Conservation (phyloP, 2,329 filamentous ascomycete genomes). For the Penicillium sp. region DNA sequence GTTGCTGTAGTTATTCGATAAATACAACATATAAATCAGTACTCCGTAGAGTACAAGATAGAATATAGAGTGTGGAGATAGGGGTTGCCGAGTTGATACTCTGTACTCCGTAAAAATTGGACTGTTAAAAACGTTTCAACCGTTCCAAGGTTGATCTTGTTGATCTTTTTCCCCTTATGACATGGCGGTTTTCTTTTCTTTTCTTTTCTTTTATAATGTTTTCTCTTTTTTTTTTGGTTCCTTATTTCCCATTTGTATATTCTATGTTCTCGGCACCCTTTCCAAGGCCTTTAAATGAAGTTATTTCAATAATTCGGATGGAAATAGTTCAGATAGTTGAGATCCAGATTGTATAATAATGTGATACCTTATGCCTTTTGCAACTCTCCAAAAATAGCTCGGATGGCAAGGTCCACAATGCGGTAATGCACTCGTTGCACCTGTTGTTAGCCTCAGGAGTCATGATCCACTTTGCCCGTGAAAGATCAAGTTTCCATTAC, state of each 20-base stretch:
- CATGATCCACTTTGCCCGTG: slow-evolving; percentile 14
- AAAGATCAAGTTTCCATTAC: slow-evolving; percentile 14
- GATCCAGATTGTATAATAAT: background rate
- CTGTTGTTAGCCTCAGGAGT: slow-evolving; percentile 4
- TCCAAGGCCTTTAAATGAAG: background rate
- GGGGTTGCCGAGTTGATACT: background rate
- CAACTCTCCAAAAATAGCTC: slow-evolving; percentile 14
- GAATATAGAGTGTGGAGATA: background rate
- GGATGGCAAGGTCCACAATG: slow-evolving; percentile 13
- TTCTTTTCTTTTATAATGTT: too few species aligned
- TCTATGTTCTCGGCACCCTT: background rate
- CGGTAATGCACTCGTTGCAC: slow-evolving; percentile 8
- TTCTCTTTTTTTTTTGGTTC: background rate
- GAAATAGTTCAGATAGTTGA: background rate
- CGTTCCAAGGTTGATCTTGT: background rate
- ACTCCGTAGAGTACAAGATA: background rate
- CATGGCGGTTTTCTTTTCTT: background rate
- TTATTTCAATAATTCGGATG: background rate
- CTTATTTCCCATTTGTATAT: background rate
- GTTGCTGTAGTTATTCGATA: background rate
- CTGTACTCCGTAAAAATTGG: background rate
- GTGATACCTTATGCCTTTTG: slow-evolving; percentile 10
- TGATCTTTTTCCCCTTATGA: slow-evolving; percentile 1
- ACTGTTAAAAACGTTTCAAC: background rate
- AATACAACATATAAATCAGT: too few species aligned